phyloP scores from a whole-genome alignment of 495 filamentous ascomycete species.

The Xanthoparmelia taractica region DNA sequence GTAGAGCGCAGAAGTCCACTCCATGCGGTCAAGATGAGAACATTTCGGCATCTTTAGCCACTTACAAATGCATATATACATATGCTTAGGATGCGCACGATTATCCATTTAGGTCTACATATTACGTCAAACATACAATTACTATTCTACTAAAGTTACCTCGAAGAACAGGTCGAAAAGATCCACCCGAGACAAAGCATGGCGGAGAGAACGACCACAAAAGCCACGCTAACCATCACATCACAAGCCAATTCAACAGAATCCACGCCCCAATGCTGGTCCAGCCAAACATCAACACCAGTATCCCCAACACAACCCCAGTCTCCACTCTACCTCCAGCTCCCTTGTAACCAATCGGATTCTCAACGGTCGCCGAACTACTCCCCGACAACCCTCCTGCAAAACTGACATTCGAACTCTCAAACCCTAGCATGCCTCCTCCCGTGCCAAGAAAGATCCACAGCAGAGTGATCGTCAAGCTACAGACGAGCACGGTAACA shows the following conservation, averaged over 20 bases:
- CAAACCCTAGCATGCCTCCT: background rate
- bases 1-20: no score
- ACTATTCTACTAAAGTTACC: no score
- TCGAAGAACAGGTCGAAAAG: no score
- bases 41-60: no score
- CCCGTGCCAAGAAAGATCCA: conserved; percentile 22
- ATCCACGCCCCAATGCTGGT: conserved; percentile 23
- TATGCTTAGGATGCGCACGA: no score
- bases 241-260: conserved; percentile 24
- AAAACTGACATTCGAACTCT: background rate
- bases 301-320: conserved; percentile 21
- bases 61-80: no score
- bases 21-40: no score
- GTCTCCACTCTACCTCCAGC: conserved; percentile 20
- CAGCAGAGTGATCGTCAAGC: conserved; percentile 17
- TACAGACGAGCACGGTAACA: conserved; percentile 9
- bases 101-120: no score
- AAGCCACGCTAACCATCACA: background rate
- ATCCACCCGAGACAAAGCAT: no score
- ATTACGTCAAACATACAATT: no score
- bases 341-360: conserved; percentile 4
- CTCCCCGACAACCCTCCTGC: background rate
- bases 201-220: background rate
- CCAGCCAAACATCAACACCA: conserved; percentile 26
- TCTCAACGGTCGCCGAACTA: background rate